These are phyloP conservation scores for Malus fusca DNA, from an alignment of 306 rosid genomes.

Conservation along the genomic window DNA sequence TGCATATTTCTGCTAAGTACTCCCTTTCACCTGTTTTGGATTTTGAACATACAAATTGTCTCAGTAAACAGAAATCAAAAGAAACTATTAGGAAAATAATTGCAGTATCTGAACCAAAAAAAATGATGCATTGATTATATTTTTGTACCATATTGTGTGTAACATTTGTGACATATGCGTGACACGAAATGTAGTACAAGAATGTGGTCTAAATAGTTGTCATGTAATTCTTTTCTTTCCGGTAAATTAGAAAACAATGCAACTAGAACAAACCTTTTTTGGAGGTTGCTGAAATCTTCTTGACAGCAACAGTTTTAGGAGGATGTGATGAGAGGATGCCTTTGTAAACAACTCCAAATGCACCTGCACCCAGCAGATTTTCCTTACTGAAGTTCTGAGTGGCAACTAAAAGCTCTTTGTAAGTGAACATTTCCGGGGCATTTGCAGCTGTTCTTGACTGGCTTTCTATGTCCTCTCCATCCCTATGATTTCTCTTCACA, in stretches of 20 bases:
- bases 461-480: constrained; percentile 28
- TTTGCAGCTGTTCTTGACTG: constrained; percentile 28
- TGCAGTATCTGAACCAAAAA: not conserved
- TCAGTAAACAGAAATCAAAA: not conserved
- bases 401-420: constrained; percentile 39
- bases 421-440: constrained; percentile 33
- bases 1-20: constrained; percentile 51
- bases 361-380: constrained; percentile 46
- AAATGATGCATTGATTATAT: not conserved
- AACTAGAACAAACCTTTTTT: constrained; percentile 39
- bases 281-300: constrained; percentile 47
- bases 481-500: constrained; percentile 15
- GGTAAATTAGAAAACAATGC: not conserved
- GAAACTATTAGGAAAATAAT: not conserved
- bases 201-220: no score
- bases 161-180: not conserved
- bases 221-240: no score
- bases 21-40: constrained; percentile 42
- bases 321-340: constrained; percentile 24
- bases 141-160: not conserved
- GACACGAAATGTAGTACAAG: no score
- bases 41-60: constrained; percentile 1
- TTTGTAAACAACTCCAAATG: constrained; percentile 52
- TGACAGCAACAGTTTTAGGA: constrained; percentile 35
- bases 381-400: constrained; percentile 37